A percentile compares a stretch with the other conserved stretches of the same genome.
Evolutionary conservation across 805 yeast genomes (phyloP).

Genomic region (Saccharomycopsis sp.): DNA sequence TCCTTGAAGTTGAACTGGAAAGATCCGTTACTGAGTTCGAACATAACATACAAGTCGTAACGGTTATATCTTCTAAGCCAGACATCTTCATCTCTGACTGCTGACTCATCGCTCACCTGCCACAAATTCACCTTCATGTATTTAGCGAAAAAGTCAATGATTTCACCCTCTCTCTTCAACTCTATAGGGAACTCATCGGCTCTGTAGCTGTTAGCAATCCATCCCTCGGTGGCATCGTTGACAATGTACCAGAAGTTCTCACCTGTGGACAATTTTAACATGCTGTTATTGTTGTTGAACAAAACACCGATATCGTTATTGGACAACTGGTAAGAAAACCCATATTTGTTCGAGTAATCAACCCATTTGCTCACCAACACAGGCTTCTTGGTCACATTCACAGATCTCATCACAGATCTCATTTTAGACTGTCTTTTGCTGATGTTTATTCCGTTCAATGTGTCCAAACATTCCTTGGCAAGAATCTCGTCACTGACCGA

Average conservation of each 20-base stretch:
- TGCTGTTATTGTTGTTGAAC: slow-evolving; percentile 78
- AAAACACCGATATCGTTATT: slow-evolving; percentile 87
- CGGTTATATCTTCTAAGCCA: slow-evolving; percentile 81
- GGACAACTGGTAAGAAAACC: slow-evolving; percentile 87
- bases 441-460: slow-evolving; percentile 38
- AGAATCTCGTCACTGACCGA: slow-evolving; percentile 35
- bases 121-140: slow-evolving; percentile 90
- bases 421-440: slow-evolving; percentile 40
- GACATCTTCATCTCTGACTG: slow-evolving; percentile 51
- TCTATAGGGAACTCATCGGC: slow-evolving; percentile 38
- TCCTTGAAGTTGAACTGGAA: slow-evolving; percentile 94
- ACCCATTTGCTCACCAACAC: slow-evolving; percentile 92
- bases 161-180: slow-evolving; percentile 67
- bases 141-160: slow-evolving; percentile 80
- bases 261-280: slow-evolving; percentile 61
- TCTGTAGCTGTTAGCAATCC: slow-evolving; percentile 45
- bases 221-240: slow-evolving; percentile 42
- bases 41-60: slow-evolving; percentile 76
- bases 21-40: slow-evolving; percentile 86
- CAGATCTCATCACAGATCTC: slow-evolving; percentile 24
- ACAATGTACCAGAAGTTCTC: slow-evolving; percentile 60
- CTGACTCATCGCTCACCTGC: slow-evolving; percentile 51
- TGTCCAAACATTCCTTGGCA: slow-evolving; percentile 40
- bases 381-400: slow-evolving; percentile 40
- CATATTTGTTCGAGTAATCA: slow-evolving; percentile 92